Percentiles rank a stretch among this genome's conserved stretches.
Evolutionary conservation across 768 basidiomycete genomes (phyloP).

Genomic region (Suillus sp.): DNA sequence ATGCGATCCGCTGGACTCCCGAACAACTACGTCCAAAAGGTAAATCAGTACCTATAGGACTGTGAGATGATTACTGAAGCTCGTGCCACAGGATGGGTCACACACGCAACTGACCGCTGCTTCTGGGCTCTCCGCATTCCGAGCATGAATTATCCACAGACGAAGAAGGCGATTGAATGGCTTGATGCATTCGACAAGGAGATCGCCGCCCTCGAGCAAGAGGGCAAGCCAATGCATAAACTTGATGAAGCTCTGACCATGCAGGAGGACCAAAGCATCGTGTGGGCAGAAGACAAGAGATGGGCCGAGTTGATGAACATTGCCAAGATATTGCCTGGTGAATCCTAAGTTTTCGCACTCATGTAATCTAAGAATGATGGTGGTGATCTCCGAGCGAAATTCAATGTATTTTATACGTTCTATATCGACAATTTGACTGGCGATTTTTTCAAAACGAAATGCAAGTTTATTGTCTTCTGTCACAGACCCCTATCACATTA

Average conservation of each 20-base stretch:
- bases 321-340: slow-evolving; percentile 31
- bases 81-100: slow-evolving; percentile 56
- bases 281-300: slow-evolving; percentile 54
- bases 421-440: neutral
- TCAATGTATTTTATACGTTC: neutral
- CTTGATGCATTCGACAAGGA: slow-evolving; percentile 51
- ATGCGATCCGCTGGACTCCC: slow-evolving; percentile 70
- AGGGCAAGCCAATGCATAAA: slow-evolving; percentile 32
- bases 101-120: slow-evolving; percentile 65
- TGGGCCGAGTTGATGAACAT: slow-evolving; percentile 55
- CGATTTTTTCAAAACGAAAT: neutral
- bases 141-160: slow-evolving; percentile 47
- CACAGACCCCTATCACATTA: too few species aligned
- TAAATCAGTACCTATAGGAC: slow-evolving; percentile 19
- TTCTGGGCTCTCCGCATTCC: slow-evolving; percentile 64
- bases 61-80: neutral
- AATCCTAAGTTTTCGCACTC: slow-evolving; percentile 11
- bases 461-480: neutral
- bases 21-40: slow-evolving; percentile 58
- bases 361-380: neutral
- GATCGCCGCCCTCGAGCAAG: slow-evolving; percentile 41
- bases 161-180: slow-evolving; percentile 55
- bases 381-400: neutral
- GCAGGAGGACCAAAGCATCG: slow-evolving; percentile 50
- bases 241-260: slow-evolving; percentile 50